Evolutionary conservation across 129 eudicot species (phyloP).

Genomic region (Kitagawia praeruptora): DNA sequence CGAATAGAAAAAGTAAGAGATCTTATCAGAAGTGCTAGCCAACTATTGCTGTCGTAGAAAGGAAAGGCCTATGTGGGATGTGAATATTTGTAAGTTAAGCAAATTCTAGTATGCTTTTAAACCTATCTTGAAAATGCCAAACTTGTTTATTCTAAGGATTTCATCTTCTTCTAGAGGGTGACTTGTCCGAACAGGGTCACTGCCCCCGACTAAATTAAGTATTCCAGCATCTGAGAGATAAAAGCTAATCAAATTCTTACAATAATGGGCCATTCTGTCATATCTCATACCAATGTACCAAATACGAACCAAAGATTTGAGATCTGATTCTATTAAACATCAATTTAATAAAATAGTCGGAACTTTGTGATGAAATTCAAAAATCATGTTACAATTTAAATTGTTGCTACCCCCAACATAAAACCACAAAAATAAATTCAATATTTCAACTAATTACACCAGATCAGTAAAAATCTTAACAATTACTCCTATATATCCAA

Average conservation of each 20-base stretch:
- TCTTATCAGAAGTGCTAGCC: not conserved
- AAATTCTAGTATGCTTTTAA: not conserved
- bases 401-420: not conserved
- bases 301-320: not conserved
- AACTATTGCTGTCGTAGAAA: not conserved
- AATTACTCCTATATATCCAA: not conserved
- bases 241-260: not conserved
- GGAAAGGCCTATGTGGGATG: not conserved
- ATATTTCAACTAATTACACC: not conserved
- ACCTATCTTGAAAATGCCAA: not conserved
- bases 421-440: not conserved
- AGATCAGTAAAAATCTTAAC: not conserved
- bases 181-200: not conserved
- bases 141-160: not conserved
- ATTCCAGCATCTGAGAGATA: not conserved
- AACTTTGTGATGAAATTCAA: not conserved
- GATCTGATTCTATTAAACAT: not conserved
- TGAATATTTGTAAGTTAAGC: not conserved
- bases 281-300: not conserved
- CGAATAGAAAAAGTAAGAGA: not conserved
- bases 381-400: not conserved
- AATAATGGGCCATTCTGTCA: not conserved
- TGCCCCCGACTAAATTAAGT: not conserved
- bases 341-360: not conserved
- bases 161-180: not conserved